A percentile compares a stretch with the other conserved stretches of the same genome.
Conservation (phyloP, 2,329 filamentous ascomycete species). For the Fusarium nygamai region DNA sequence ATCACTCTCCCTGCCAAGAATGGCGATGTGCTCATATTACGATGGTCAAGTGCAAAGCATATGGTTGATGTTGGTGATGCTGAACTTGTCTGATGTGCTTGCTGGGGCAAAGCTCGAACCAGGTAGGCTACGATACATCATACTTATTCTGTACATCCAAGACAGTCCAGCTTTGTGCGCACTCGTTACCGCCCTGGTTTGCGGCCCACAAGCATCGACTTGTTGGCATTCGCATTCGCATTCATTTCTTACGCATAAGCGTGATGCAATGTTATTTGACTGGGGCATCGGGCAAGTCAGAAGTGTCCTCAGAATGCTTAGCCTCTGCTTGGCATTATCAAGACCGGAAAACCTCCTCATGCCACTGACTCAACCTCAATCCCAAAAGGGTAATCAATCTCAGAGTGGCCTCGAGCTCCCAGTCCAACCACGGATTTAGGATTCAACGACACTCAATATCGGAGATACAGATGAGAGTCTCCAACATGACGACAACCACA, state of each 20-base stretch:
- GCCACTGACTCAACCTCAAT: not conserved
- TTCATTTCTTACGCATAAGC: not conserved
- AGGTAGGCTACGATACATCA: not conserved
- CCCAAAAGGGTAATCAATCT: conserved; percentile 31
- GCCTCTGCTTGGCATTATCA: not conserved
- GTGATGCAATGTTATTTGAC: not conserved
- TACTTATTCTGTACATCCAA: not conserved
- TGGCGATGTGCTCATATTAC: conserved; percentile 74
- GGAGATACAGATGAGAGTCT: not conserved
- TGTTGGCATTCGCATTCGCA: not conserved
- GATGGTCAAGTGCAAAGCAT: conserved; percentile 78
- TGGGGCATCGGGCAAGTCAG: not conserved
- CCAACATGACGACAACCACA: not conserved
- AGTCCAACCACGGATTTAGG: conserved; percentile 28
- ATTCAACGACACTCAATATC: not conserved
- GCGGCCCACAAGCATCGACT: not conserved
- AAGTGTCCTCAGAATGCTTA: not conserved
- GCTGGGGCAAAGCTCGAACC: not conserved
- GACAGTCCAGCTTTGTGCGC: not conserved
- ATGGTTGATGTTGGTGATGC: conserved; percentile 65
- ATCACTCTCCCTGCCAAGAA: conserved; percentile 65
- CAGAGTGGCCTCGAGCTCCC: conserved; percentile 18
- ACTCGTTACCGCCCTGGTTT: not conserved
- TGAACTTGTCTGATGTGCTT: conserved; percentile 63
- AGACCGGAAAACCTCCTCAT: not conserved